These are phyloP conservation scores for Naematelia aurantialba DNA, from an alignment of 768 basidiomycete species.

Conservation along the genomic window DNA sequence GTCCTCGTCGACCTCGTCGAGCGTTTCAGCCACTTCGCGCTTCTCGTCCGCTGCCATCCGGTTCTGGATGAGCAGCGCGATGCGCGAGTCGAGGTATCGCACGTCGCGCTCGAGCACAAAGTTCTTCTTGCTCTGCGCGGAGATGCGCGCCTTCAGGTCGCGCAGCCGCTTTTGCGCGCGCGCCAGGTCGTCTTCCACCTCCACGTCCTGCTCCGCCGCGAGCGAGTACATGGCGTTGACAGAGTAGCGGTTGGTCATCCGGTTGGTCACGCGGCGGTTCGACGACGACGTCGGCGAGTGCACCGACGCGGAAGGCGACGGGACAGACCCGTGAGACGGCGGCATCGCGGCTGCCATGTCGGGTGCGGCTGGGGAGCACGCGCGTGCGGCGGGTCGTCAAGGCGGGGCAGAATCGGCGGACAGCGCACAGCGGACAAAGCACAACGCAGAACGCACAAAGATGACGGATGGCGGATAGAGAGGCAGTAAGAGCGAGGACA, in stretches of 20 bases:
- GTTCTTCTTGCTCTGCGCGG: slow-evolving; percentile 99
- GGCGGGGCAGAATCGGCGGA: no score
- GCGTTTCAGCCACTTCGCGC: slow-evolving; percentile 88
- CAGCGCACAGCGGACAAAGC: no score
- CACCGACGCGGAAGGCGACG: slow-evolving; percentile 9
- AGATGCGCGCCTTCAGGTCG: slow-evolving; percentile 94
- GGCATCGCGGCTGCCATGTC: slow-evolving; percentile 11
- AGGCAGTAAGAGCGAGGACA: slow-evolving; percentile 3
- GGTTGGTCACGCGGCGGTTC: slow-evolving; percentile 55
- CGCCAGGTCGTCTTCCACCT: slow-evolving; percentile 94
- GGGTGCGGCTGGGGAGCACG: background rate
- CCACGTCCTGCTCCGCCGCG: slow-evolving; percentile 97
- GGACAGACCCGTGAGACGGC: background rate
- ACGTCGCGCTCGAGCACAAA: slow-evolving; percentile 98
- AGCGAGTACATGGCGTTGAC: slow-evolving; percentile 94
- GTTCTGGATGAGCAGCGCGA: slow-evolving; percentile 96
- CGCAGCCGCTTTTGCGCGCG: slow-evolving; percentile 96
- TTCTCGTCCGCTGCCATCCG: slow-evolving; percentile 97
- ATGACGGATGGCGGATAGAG: background rate
- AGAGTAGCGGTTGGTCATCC: slow-evolving; percentile 93
- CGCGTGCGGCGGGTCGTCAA: background rate
- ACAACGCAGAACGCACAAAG: background rate
- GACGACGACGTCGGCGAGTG: slow-evolving; percentile 19
- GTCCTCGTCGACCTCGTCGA: slow-evolving; percentile 91
- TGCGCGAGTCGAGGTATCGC: slow-evolving; percentile 93